These are phyloP conservation scores for Apiotrichum domesticum DNA, from an alignment of 1,284 basidiomycete genomes.

Conservation along the genomic window DNA sequence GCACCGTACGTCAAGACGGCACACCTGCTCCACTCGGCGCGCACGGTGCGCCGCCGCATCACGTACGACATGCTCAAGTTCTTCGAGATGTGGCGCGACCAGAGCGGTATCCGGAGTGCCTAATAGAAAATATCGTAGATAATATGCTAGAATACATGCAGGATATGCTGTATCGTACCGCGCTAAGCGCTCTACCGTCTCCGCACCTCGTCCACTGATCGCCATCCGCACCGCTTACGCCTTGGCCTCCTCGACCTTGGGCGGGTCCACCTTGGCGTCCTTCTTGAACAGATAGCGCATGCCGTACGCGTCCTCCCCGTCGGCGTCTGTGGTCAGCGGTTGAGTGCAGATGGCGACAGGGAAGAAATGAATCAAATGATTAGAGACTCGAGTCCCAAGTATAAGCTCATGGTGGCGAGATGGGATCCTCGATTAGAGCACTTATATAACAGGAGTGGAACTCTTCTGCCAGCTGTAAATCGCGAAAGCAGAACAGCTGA, in stretches of 20 bases:
- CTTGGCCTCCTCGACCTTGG: not conserved
- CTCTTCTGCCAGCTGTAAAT: too few species aligned
- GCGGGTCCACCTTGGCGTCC: conserved; percentile 2
- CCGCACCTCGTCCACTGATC: too few species aligned
- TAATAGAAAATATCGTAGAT: conserved; percentile 10
- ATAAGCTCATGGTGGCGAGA: too few species aligned
- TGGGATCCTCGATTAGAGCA: too few species aligned
- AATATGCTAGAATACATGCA: conserved; percentile 16
- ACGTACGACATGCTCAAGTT: conserved; percentile 70
- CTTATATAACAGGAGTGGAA: too few species aligned
- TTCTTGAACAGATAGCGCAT: conserved; percentile 59
- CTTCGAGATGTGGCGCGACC: conserved; percentile 59
- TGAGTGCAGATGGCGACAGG: too few species aligned
- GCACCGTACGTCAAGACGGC: conserved; percentile 64
- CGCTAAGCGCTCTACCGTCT: not conserved
- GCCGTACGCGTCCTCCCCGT: conserved; percentile 85
- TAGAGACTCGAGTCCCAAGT: too few species aligned
- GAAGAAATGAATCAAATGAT: too few species aligned
- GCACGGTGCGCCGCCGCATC: conserved; percentile 69
- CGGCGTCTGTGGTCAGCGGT: conserved; percentile 59
- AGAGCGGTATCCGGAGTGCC: conserved; percentile 43
- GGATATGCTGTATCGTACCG: not conserved
- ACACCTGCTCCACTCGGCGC: conserved; percentile 72
- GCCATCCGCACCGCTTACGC: not conserved
- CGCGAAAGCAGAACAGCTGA: too few species aligned